These are phyloP conservation scores for Lumnitzera racemosa DNA, from an alignment of 345 rosid genomes.

Conservation along the genomic window DNA sequence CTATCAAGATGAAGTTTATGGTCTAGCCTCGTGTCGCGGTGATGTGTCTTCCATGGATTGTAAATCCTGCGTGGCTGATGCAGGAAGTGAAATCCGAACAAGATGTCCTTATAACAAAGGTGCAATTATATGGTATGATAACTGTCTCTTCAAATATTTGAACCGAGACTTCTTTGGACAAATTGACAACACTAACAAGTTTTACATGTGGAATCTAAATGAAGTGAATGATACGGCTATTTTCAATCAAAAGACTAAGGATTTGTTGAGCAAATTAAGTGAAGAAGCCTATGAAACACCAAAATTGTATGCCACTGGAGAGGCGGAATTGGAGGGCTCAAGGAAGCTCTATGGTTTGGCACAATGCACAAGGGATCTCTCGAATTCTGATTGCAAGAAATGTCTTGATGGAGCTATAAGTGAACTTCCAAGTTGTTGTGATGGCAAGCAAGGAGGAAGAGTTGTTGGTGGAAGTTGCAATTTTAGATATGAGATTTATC, in stretches of 20 bases:
- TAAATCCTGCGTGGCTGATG: constrained; percentile 25
- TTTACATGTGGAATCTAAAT: constrained; percentile 26
- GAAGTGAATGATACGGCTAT: constrained; percentile 13
- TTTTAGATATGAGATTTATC: constrained; percentile 38
- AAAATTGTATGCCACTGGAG: constrained; percentile 20
- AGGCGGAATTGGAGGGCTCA: constrained; percentile 6
- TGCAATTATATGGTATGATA: constrained; percentile 39
- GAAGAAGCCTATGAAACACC: constrained; percentile 11
- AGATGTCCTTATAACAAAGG: constrained; percentile 29
- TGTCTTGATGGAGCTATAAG: constrained; percentile 31
- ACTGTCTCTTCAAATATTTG: constrained; percentile 33
- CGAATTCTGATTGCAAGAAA: constrained; percentile 20
- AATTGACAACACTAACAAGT: constrained; percentile 29
- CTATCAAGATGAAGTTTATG: constrained; percentile 15
- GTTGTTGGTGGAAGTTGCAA: constrained; percentile 42
- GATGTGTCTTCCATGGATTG: constrained; percentile 25
- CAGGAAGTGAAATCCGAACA: constrained; percentile 18
- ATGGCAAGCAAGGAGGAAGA: constrained; percentile 41
- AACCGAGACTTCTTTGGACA: constrained; percentile 28
- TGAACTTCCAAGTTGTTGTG: constrained; percentile 37
- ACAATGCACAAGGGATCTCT: constrained; percentile 35
- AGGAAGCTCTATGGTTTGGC: constrained; percentile 29
- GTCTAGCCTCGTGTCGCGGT: constrained; percentile 35
- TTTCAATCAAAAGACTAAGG: constrained; percentile 25
- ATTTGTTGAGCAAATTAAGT: constrained; percentile 18